phyloP scores from a whole-genome alignment of 192 early-diverging fungal species.

The Entomortierella parvispora region DNA sequence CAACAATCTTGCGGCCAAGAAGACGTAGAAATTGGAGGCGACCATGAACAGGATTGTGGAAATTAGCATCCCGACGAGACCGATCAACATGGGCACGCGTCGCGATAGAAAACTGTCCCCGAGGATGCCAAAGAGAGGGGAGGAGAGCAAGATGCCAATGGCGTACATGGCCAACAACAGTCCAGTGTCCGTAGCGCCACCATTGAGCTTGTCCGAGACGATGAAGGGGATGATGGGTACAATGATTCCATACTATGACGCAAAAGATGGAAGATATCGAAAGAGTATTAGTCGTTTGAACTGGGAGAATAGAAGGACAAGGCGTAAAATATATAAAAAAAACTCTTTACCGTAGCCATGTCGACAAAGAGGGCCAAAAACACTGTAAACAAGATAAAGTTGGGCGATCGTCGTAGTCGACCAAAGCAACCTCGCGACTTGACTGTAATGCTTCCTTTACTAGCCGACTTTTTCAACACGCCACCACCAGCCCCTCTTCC shows the following conservation, averaged over 20 bases:
- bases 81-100: conserved; percentile 71
- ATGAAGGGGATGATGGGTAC: conserved; percentile 80
- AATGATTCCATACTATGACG: conserved; percentile 69
- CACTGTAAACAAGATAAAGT: conserved; percentile 47
- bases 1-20: conserved; percentile 71
- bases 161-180: conserved; percentile 70
- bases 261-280: background rate
- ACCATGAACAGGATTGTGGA: conserved; percentile 73
- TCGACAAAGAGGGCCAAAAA: conserved; percentile 45
- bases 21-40: conserved; percentile 68
- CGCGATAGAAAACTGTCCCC: conserved; percentile 75
- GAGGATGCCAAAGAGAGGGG: conserved; percentile 72
- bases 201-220: conserved; percentile 65
- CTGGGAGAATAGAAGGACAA: too few species aligned
- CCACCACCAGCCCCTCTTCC: background rate
- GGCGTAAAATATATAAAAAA: too few species aligned
- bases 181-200: conserved; percentile 67
- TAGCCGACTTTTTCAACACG: conserved; percentile 6
- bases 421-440: conserved; percentile 25
- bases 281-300: too few species aligned
- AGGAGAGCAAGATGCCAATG: conserved; percentile 67
- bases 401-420: conserved; percentile 32
- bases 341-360: conserved; percentile 50
- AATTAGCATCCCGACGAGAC: conserved; percentile 68
- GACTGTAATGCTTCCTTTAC: conserved; percentile 15